phyloP scores from a whole-genome alignment of 2,329 filamentous ascomycete genomes.

The Beauveria varroae region DNA sequence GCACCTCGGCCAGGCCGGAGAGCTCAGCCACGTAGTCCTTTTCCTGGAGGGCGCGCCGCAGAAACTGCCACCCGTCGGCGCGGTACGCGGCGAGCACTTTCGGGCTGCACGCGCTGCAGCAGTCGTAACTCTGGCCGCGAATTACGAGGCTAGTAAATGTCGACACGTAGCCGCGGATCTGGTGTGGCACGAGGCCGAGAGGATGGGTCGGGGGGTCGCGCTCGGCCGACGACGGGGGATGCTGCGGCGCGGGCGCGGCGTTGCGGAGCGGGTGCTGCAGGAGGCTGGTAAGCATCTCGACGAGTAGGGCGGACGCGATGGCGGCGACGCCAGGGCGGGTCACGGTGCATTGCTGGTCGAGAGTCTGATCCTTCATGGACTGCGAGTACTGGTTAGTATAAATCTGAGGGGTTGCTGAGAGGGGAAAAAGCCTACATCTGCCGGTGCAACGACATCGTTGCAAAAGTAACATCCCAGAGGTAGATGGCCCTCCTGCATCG shows the following conservation, averaged over 20 bases:
- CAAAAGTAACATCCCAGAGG: slow-evolving; percentile 96
- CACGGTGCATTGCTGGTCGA: slow-evolving; percentile 97
- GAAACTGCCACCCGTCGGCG: slow-evolving; percentile 65
- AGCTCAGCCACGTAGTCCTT: slow-evolving; percentile 73
- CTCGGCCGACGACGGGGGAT: slow-evolving; percentile 31
- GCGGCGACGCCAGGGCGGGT: slow-evolving; percentile 88
- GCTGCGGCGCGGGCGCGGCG: slow-evolving; percentile 49
- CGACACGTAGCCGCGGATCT: slow-evolving; percentile 69
- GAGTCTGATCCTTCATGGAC: slow-evolving; percentile 89
- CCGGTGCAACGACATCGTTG: slow-evolving; percentile 92
- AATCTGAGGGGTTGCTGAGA: not conserved
- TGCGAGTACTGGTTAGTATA: slow-evolving; percentile 26
- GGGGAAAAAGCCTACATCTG: slow-evolving; percentile 60
- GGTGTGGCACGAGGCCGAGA: slow-evolving; percentile 67
- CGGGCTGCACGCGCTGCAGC: slow-evolving; percentile 72
- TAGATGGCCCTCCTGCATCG: slow-evolving; percentile 45
- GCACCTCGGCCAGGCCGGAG: slow-evolving; percentile 66
- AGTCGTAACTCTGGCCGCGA: slow-evolving; percentile 67
- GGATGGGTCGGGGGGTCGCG: slow-evolving; percentile 52
- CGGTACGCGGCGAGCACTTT: slow-evolving; percentile 62
- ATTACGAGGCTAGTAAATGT: slow-evolving; percentile 69
- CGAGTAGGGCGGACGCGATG: slow-evolving; percentile 83
- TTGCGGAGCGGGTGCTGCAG: slow-evolving; percentile 77
- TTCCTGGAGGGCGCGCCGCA: slow-evolving; percentile 65
- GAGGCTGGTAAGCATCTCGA: slow-evolving; percentile 81